Base-by-base conservation (phyloP, 2,329 filamentous ascomycete genomes). In the Arthrobotrys megalospora region DNA sequence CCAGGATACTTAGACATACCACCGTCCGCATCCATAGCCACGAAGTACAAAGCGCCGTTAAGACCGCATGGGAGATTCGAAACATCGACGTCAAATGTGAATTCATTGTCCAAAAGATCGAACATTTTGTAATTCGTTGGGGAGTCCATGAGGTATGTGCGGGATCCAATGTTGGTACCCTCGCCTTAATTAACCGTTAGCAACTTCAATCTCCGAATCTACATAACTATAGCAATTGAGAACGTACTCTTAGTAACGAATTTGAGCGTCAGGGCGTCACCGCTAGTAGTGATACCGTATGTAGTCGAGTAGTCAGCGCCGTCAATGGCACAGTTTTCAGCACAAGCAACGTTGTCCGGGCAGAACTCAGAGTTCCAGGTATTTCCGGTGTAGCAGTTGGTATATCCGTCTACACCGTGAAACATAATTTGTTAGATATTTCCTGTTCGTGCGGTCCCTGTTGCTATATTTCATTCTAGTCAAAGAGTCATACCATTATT, bases 61-160 rank as follows among this genome's bases (percentile, higher is more conserved):
- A 92, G 85, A 73, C 91, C 91, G 82, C 91, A 93, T 76, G 88
- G 88, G n/a, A 92, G 85, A 80, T 87, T 87, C 36, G 90, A 91
- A 48, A 91, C 88, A 82, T 92, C 91, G n/a, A 92, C 90, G 69
- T 91, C 90, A 78, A 92, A 91, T 64, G 89, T 90, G 84, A 92
- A 90, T 83, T 92, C 91, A 81, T 90, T 88, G 84, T 89, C 89
- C 64, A 90, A 85, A 76, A 92, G 86, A 77, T 89, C 87, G 84
- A 92, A 90, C 82, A 87, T 87, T 85, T 91, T 85, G 84, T 92
- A 92, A 79, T 87, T 88, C 80, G 85, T 86, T 43, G 90, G 87
- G 64, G 86, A 85, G 80, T 82, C 84, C 85, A 92, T 88, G 77
- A 92, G 86, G 83, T 91, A 92, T 48, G 90, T 84, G 80, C 91